Base-by-base conservation (phyloP, 139 green algal species). In the Micromonas pusilla region DNA sequence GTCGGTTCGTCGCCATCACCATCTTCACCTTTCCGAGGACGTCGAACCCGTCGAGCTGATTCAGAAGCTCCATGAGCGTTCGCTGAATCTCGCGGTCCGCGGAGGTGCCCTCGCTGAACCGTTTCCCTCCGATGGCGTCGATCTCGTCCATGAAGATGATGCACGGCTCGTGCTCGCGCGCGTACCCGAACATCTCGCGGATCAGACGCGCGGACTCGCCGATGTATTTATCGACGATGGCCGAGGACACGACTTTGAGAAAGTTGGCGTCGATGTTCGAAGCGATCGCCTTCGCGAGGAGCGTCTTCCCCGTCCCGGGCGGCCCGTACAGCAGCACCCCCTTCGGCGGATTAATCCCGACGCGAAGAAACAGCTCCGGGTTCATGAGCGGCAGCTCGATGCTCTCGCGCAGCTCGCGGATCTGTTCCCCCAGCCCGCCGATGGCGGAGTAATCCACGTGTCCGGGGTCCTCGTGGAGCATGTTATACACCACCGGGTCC, bases 171-270 rank as follows among this genome's bases (percentile, higher is more conserved):
- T 98, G 94, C 74, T 97, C 94, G 20, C 87, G 81, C 0, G 94
- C 94, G 73, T 97, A 96, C 32, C 89, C 92, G 85, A 99, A 99
- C 96, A 99, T 98, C 85, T 99, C 96, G 0, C 95, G 85, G 63
- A 99, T 97, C 36, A 99, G 89, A 16, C 94, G 89, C 1, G 96
- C 96, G 0, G 80, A 91, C 87, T 99, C 96, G 20, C 96, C 96
- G 83, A 99, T 99, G 89, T 98, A 99, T 86, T 99, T 99, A 88
- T 98, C 93, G 52, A 99, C 95, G 68, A 98, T 97, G 36, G 93
- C 95, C 1, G 81, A 91, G 0, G 94, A 94, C 60, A 98, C 94
- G 1, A 98, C 92, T 86, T 99, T 99, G 20, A 99, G 77, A 72
- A 88, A 88, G 76, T 94, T 96, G 23, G 91, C 90, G 67, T 97